Evolutionary conservation across 2,329 filamentous ascomycete species (phyloP), one percentile per base, ranked within the genome.

Genomic region (Thielaviopsis punctulata): DNA sequence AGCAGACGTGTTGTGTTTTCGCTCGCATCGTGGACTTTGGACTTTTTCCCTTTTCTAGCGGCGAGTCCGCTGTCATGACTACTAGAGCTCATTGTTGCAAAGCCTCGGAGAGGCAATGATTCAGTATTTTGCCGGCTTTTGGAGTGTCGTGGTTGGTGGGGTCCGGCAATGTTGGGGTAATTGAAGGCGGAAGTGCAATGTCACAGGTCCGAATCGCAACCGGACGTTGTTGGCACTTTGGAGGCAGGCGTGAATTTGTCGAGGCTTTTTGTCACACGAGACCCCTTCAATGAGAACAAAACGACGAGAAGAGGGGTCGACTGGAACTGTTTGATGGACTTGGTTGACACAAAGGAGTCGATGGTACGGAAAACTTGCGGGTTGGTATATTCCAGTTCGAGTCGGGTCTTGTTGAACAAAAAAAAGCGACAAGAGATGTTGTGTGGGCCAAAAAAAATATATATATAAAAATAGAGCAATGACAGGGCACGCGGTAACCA

Each of bases 1-100:
- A 98, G 77, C 58, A 95, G 76, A 67, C 95, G 93, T 56, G 87
- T 87, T 46, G 89, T 55, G n/a, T 24, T 88, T 67, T 96, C 92
- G 60, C 79, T 86, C 19, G 86, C 84, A 64, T 95, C 89, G 58
- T 86, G 70, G 47, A 77, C 72, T 69, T 93, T 94, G 70, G 93
- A 94, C 59, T 75, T 79, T 70, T 93, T 94, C 52, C 73, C 77
- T 68, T 92, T 92, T 70, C 88, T 92, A 53, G 52, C 41, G 36
- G 46, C 21, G 30, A 47, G 23, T 21, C 36, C 36, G n/a, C 36
- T 41, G 36, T 41, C 36, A 18, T 41, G 36, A 41, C 4, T 41
- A 41, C 36, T 41, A 18, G 36, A 41, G 15, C 45, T 48, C 45
- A 48, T 48, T 24, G n/a, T 10, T 5, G n/a, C n/a, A 19, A 19